Conservation (phyloP, 768 basidiomycete genomes). For the Naganishia onofrii region DNA sequence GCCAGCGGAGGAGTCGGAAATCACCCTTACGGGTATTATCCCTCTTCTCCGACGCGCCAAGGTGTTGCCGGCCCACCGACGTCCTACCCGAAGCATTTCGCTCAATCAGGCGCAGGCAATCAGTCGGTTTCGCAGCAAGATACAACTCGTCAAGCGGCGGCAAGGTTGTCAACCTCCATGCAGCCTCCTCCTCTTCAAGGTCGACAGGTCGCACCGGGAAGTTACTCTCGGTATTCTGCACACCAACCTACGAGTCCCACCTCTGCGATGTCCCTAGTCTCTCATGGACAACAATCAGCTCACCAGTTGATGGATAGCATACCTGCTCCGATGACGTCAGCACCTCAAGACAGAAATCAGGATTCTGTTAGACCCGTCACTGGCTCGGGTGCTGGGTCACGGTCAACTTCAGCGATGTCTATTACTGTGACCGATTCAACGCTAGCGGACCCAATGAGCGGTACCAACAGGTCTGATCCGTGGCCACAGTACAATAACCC, state of each 20-base stretch:
- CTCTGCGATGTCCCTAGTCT: slow-evolving; percentile 12
- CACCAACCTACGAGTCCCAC: slow-evolving; percentile 18
- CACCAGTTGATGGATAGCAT: slow-evolving; percentile 12
- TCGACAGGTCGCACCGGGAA: background rate
- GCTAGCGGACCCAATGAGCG: background rate
- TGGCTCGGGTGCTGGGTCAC: slow-evolving; percentile 33
- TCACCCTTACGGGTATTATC: slow-evolving; percentile 14
- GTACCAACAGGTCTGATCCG: background rate
- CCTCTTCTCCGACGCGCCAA: background rate
- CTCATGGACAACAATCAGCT: background rate
- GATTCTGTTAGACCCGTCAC: slow-evolving; percentile 17
- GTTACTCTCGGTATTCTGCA: background rate
- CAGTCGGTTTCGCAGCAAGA: slow-evolving; percentile 10
- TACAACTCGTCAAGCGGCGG: slow-evolving; percentile 10
- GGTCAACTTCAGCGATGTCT: slow-evolving; percentile 24
- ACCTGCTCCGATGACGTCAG: slow-evolving; percentile 23
- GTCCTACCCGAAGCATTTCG: background rate
- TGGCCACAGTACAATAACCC: slow-evolving; percentile 25
- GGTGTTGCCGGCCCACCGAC: background rate
- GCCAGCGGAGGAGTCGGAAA: background rate
- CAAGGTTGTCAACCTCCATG: slow-evolving; percentile 3
- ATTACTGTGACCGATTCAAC: background rate
- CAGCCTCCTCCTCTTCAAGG: slow-evolving; percentile 5
- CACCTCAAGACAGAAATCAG: background rate
- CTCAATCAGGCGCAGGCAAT: slow-evolving; percentile 11